Evolutionary conservation across 345 rosid genomes (phyloP).

Genomic region (Reutealis trisperma): DNA sequence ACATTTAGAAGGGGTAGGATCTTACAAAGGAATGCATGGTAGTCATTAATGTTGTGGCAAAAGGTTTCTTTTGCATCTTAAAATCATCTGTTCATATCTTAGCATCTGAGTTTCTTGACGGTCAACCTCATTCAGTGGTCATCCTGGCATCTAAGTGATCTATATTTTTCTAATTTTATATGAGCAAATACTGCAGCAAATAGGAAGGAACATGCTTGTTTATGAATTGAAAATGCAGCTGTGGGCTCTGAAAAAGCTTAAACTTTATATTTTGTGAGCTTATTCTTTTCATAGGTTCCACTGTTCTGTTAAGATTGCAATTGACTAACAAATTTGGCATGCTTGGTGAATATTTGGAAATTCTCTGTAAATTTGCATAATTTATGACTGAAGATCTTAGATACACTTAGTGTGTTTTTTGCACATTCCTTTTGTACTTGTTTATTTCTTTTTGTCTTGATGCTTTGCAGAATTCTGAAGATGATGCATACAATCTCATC

Average conservation of each 20-base stretch:
- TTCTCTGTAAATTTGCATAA: conserved; percentile 5
- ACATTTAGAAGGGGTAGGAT: background rate
- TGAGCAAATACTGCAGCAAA: too few species aligned
- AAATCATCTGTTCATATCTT: background rate
- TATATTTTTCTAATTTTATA: background rate
- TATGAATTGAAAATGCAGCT: background rate
- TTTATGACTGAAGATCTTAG: conserved; percentile 18
- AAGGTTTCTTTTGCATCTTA: background rate
- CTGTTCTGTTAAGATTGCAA: background rate
- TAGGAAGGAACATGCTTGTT: background rate
- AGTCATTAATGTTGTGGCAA: background rate
- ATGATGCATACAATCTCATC: conserved; percentile 88
- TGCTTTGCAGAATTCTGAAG: conserved; percentile 73
- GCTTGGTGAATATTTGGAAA: background rate
- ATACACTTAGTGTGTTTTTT: conserved; percentile 11
- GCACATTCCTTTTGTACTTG: conserved; percentile 17
- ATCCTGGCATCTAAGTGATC: background rate
- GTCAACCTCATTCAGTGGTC: background rate
- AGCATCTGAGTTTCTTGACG: background rate
- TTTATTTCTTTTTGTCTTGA: conserved; percentile 17
- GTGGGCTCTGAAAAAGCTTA: background rate
- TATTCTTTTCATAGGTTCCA: background rate
- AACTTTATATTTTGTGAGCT: background rate
- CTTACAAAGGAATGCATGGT: background rate
- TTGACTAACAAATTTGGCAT: background rate